phyloP scores from a whole-genome alignment of 2,329 filamentous ascomycete species.

The Emmonsiellopsis sp. region DNA sequence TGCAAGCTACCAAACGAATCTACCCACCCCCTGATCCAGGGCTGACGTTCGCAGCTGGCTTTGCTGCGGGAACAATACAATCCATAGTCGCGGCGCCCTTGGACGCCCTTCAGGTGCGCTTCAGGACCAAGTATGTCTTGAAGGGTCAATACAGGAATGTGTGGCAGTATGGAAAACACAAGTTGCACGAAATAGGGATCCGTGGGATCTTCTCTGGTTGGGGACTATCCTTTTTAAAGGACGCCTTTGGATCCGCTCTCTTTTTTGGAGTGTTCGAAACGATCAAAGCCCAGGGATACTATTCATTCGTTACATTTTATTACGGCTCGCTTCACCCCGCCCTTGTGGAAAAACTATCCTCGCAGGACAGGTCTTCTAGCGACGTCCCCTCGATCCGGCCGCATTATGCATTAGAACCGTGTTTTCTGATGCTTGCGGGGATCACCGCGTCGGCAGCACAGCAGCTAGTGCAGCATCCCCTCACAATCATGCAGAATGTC shows the following conservation, averaged over 20 bases:
- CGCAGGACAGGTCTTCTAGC: constrained; percentile 19
- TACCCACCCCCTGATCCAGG: constrained; percentile 49
- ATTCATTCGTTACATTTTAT: constrained; percentile 50
- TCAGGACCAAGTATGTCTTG: constrained; percentile 51
- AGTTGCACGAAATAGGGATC: constrained; percentile 50
- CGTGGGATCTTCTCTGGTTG: constrained; percentile 57
- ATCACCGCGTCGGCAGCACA: constrained; percentile 50
- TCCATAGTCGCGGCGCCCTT: constrained; percentile 55
- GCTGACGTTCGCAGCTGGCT: constrained; percentile 50
- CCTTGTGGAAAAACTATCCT: constrained; percentile 21
- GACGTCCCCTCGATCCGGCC: constrained; percentile 45
- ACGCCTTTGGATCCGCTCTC: constrained; percentile 51
- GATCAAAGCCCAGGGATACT: constrained; percentile 55
- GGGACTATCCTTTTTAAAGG: constrained; percentile 50
- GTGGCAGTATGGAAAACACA: constrained; percentile 54
- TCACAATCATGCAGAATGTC: constrained; percentile 50
- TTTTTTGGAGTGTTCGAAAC: constrained; percentile 59
- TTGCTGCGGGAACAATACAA: constrained; percentile 51
- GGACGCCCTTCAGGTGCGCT: constrained; percentile 54
- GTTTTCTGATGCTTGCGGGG: constrained; percentile 52
- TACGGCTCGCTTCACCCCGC: constrained; percentile 39
- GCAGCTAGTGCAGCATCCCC: constrained; percentile 50
- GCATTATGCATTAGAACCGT: constrained; percentile 55
- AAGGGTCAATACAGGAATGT: constrained; percentile 51
- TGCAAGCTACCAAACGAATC: constrained; percentile 47